Conservation (phyloP, 1,139 yeast species). For the Entelexis paramagnoliae region DNA sequence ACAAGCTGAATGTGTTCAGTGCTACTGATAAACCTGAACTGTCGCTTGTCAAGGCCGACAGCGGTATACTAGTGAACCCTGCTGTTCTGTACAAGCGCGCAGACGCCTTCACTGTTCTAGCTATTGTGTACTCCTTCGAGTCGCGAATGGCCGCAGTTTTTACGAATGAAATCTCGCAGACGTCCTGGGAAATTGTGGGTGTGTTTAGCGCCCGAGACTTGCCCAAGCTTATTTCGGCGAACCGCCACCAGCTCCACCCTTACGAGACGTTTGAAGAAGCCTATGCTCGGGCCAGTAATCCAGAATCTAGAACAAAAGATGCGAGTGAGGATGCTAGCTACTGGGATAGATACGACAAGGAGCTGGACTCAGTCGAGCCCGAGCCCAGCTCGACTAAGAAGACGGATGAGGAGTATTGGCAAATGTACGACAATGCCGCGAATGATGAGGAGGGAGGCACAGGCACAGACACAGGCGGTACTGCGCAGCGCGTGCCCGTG, state of each 20-base stretch:
- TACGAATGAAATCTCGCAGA: slow-evolving; percentile 15
- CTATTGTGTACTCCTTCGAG: slow-evolving; percentile 11
- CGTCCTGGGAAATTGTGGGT: slow-evolving; percentile 21
- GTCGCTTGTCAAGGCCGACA: background rate
- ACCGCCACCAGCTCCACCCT: background rate
- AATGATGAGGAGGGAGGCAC: background rate
- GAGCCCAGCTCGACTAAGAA: background rate
- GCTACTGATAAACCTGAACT: background rate
- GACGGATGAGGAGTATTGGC: background rate
- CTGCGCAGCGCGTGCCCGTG: no score
- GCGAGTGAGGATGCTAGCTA: slow-evolving; percentile 1
- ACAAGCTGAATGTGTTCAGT: slow-evolving; percentile 16
- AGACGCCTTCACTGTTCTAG: slow-evolving; percentile 19
- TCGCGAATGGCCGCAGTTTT: slow-evolving; percentile 12
- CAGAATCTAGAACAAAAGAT: background rate
- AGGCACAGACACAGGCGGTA: no score
- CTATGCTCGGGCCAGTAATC: background rate
- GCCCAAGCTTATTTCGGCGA: background rate
- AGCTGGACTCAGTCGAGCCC: background rate
- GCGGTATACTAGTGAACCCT: background rate
- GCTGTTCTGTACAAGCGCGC: slow-evolving; percentile 13
- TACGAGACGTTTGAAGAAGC: slow-evolving; percentile 5
- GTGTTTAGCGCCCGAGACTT: slow-evolving; percentile 10
- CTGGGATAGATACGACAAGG: slow-evolving; percentile 11
- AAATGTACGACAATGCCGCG: background rate